Conservation (phyloP, 2,329 filamentous ascomycete genomes). For the Cladophialophora chaetospira region DNA sequence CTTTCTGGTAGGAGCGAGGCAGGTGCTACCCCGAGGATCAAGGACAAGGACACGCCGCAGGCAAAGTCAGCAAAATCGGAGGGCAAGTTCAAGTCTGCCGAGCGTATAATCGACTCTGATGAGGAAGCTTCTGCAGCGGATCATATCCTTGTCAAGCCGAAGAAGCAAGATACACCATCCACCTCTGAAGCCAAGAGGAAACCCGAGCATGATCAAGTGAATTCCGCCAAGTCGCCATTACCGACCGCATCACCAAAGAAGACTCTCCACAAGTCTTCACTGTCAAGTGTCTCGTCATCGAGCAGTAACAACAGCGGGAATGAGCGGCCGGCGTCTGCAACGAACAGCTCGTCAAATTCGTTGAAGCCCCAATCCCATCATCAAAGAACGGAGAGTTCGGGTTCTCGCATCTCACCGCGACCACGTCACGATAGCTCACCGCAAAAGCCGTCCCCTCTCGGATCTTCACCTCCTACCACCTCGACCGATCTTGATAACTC, state of each 20-base stretch:
- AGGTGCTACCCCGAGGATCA: slow-evolving; percentile 34
- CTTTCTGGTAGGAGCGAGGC: slow-evolving; percentile 36
- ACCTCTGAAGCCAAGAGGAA: slow-evolving; percentile 18
- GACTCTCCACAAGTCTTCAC: slow-evolving; percentile 26
- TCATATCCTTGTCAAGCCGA: slow-evolving; percentile 37
- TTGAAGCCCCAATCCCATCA: slow-evolving; percentile 19
- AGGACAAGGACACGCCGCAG: slow-evolving; percentile 38
- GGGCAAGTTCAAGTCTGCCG: slow-evolving; percentile 55
- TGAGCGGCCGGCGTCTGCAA: slow-evolving; percentile 24
- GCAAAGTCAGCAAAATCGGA: slow-evolving; percentile 41
- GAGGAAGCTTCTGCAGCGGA: slow-evolving; percentile 52
- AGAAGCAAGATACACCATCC: slow-evolving; percentile 11
- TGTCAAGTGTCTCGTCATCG: slow-evolving; percentile 26
- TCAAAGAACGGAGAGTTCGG: slow-evolving; percentile 15
- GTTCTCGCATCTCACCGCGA: slow-evolving; percentile 36
- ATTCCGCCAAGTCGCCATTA: slow-evolving; percentile 8
- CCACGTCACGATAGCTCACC: slow-evolving; percentile 53
- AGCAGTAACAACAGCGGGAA: slow-evolving; percentile 24
- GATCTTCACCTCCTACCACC: slow-evolving; percentile 62
- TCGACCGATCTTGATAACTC: slow-evolving; percentile 58
- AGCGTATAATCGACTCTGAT: slow-evolving; percentile 56
- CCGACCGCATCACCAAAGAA: slow-evolving; percentile 17
- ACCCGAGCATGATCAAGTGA: slow-evolving; percentile 8
- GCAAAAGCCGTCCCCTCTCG: slow-evolving; percentile 63
- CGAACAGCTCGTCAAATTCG: slow-evolving; percentile 15